phyloP scores from a whole-genome alignment of 805 yeast species.

The Maudiozyma turicensis region DNA sequence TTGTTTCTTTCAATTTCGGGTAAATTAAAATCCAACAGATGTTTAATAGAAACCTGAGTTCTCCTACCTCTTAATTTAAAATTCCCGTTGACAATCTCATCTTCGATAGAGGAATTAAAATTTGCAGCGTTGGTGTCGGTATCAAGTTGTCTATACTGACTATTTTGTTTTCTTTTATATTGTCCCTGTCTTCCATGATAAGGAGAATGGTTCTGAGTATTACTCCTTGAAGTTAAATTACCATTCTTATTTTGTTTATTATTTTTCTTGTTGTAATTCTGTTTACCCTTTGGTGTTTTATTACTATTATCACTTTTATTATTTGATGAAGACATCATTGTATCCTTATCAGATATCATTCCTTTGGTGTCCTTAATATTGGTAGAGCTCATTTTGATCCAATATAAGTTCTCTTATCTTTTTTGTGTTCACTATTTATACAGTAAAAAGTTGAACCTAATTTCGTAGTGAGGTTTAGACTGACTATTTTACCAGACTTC shows the following conservation, averaged over 20 bases:
- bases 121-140: neutral
- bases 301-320: too few relatives aligned
- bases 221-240: neutral
- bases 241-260: neutral
- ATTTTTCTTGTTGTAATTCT: too few relatives aligned
- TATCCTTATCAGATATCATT: too few relatives aligned
- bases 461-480: too few relatives aligned
- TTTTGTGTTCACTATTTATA: too few relatives aligned
- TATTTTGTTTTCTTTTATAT: conserved; percentile 5
- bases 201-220: neutral
- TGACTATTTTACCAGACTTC: too few relatives aligned
- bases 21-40: conserved; percentile 49
- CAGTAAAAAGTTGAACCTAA: too few relatives aligned
- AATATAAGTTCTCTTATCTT: too few relatives aligned
- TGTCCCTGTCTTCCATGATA: conserved; percentile 5
- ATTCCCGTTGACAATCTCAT: conserved; percentile 26
- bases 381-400: too few relatives aligned
- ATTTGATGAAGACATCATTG: too few relatives aligned
- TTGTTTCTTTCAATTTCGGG: conserved; percentile 31
- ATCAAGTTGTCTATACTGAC: neutral
- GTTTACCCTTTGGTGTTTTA: too few relatives aligned
- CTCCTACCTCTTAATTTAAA: conserved; percentile 31
- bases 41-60: conserved; percentile 48
- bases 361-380: too few relatives aligned
- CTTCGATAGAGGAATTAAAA: conserved; percentile 27